Conservation (phyloP, 768 basidiomycete genomes). For the Lentinus tigrinus region DNA sequence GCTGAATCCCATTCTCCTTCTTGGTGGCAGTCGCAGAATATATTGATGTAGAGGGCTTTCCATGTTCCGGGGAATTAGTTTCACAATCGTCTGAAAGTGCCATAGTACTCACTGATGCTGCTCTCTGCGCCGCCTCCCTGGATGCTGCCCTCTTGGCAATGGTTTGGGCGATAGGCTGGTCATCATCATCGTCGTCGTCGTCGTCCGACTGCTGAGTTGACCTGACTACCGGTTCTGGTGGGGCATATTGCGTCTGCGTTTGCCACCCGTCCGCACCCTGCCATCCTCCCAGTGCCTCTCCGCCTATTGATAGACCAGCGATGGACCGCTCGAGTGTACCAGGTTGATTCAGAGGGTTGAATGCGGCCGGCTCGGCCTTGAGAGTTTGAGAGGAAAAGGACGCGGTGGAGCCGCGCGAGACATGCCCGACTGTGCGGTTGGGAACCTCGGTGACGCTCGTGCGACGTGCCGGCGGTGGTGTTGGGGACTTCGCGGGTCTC, state of each 20-base stretch:
- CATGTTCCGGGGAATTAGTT: background rate
- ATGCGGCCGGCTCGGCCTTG: slow-evolving; percentile 18
- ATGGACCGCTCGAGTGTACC: slow-evolving; percentile 32
- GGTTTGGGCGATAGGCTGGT: slow-evolving; percentile 28
- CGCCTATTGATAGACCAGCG: slow-evolving; percentile 47
- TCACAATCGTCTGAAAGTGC: background rate
- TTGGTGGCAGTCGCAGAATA: slow-evolving; percentile 17
- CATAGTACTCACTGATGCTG: slow-evolving; percentile 14
- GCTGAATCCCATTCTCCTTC: slow-evolving; percentile 50
- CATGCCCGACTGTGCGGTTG: slow-evolving; percentile 17
- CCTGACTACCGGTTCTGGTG: slow-evolving; percentile 28
- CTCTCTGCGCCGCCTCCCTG: slow-evolving; percentile 13
- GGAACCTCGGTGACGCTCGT: slow-evolving; percentile 36
- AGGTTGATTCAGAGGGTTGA: slow-evolving; percentile 31
- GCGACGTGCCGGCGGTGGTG: slow-evolving; percentile 31
- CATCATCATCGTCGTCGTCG: slow-evolving; percentile 35
- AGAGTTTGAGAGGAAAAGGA: slow-evolving; percentile 16
- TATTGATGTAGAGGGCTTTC: background rate
- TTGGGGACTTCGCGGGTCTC: slow-evolving; percentile 9
- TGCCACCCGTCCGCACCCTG: slow-evolving; percentile 53
- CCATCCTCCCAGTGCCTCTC: slow-evolving; percentile 51
- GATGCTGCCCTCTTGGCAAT: slow-evolving; percentile 21
- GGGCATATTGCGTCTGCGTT: slow-evolving; percentile 23
- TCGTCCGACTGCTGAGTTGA: slow-evolving; percentile 25
- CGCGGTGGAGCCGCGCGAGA: slow-evolving; percentile 14